Evolutionary conservation across 805 yeast genomes (phyloP).

Genomic region (Kuraishia borneana): DNA sequence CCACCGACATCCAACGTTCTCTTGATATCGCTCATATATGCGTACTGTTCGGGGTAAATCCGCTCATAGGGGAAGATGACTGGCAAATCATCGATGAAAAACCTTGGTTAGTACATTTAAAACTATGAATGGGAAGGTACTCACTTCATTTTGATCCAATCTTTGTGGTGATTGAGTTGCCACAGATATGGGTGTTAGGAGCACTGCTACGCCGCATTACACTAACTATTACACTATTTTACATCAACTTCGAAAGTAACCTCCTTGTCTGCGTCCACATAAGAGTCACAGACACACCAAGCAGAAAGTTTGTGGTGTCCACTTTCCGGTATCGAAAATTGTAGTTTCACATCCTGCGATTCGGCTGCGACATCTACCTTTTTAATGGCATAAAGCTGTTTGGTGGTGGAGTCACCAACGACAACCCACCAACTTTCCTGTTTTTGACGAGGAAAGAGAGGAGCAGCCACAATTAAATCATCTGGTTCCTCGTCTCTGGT

Average conservation of each 20-base stretch:
- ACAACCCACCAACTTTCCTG: slow-evolving; percentile 82
- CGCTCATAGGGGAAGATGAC: slow-evolving; percentile 93
- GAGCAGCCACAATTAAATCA: slow-evolving; percentile 47
- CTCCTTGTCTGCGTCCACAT: slow-evolving; percentile 89
- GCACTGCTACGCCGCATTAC: background rate
- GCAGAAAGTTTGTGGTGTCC: slow-evolving; percentile 56
- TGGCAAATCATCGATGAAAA: slow-evolving; percentile 91
- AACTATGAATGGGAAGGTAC: background rate
- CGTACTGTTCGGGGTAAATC: slow-evolving; percentile 97
- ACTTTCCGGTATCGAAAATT: slow-evolving; percentile 42
- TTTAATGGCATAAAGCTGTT: slow-evolving; percentile 63
- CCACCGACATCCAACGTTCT: slow-evolving; percentile 93
- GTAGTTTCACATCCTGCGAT: slow-evolving; percentile 38
- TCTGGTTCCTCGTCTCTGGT: slow-evolving; percentile 70
- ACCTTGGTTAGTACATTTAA: slow-evolving; percentile 30
- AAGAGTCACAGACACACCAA: slow-evolving; percentile 89
- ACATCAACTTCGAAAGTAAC: slow-evolving; percentile 40
- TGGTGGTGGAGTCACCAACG: slow-evolving; percentile 52
- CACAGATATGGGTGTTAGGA: background rate
- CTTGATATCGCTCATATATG: slow-evolving; percentile 94
- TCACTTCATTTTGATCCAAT: slow-evolving; percentile 1
- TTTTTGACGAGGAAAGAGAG: slow-evolving; percentile 49
- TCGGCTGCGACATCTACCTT: slow-evolving; percentile 45
- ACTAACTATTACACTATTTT: no score
- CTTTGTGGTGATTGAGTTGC: background rate